These are phyloP conservation scores for Setaria viridis DNA, from an alignment of 202 grass and related monocot genomes.

Conservation along the genomic window DNA sequence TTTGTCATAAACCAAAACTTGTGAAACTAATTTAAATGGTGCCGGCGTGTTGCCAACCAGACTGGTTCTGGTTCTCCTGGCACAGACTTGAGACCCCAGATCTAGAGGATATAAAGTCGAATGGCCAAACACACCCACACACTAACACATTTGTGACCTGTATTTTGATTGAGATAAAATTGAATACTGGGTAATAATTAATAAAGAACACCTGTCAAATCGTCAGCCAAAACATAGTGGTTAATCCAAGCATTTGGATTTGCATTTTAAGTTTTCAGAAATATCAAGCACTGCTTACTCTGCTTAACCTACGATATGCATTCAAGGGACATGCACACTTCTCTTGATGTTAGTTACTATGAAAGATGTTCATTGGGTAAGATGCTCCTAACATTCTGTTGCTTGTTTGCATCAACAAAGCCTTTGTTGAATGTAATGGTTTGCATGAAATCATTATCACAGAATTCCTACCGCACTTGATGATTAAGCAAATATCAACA, in stretches of 20 bases:
- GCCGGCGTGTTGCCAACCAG: not conserved
- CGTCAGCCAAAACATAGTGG: not conserved
- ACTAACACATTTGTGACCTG: not conserved
- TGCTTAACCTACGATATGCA: not conserved
- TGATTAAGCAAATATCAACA: constrained; percentile 13
- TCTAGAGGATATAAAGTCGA: not conserved
- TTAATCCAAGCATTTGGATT: constrained; percentile 19
- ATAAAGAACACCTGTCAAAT: not conserved
- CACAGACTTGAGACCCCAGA: not conserved
- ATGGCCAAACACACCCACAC: not conserved
- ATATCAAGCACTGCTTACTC: not conserved
- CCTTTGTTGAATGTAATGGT: not conserved
- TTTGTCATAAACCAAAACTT: not conserved
- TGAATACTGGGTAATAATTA: not conserved
- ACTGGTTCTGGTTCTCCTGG: not conserved
- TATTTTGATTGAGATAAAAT: not conserved
- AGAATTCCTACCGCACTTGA: not conserved
- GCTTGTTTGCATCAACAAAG: not conserved
- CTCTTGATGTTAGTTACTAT: not conserved
- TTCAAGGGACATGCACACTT: not conserved
- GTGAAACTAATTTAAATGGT: not conserved
- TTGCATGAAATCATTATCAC: not conserved
- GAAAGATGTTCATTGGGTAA: not conserved
- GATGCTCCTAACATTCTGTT: not conserved
- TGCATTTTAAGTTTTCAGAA: not conserved